Base-by-base conservation (phyloP, 2,329 filamentous ascomycete species). In the Aschersonia sp. region DNA sequence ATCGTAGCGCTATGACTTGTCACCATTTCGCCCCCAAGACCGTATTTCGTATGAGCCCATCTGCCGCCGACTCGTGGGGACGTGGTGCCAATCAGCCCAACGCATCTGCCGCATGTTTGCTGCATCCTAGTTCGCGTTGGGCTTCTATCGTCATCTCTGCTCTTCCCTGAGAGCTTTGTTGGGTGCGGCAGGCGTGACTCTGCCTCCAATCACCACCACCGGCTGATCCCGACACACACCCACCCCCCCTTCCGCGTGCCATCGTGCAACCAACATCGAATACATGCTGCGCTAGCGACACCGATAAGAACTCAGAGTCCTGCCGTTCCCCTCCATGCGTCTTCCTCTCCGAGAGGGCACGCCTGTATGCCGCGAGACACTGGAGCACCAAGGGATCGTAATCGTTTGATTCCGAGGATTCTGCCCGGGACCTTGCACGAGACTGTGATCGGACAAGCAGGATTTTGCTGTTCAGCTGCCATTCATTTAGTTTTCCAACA, bases 321-420 rank as follows among this genome's bases (percentile, higher is more conserved):
- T n/a, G 12, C 14, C 46, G 31, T 14, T 4, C 30, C 5, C 22
- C n/a, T 46, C 44, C 44, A 50, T 48, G 49, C 40, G 33, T 46
- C 30, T 10, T 12, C 29, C 40, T 39, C 32, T 33, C n/a, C 47
- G 41, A 50, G 30, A 6, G 40, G 40, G 30, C 35, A 46, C 49
- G 30, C 46, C 33, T 41, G 46, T 41, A 42, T 48, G 46, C 49
- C 41, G 30, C 31, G 42, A 33, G 44, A 43, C 30, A 32, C 33
- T 11, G 31, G 29, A 29, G 41, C 12, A 22, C 22, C 2, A 2
- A 22, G 22, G 22, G 22, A 22, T 22, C 22, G 22, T 22, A 22
- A 22, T 22, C 22, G 22, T 22, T 22, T 22, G 22, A 22, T 22
- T 22, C 22, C 22, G 22, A 22, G 22, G 22, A 22, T 22, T 22